Conservation (phyloP, 495 filamentous ascomycete genomes). For the Penicillium fimorum region DNA sequence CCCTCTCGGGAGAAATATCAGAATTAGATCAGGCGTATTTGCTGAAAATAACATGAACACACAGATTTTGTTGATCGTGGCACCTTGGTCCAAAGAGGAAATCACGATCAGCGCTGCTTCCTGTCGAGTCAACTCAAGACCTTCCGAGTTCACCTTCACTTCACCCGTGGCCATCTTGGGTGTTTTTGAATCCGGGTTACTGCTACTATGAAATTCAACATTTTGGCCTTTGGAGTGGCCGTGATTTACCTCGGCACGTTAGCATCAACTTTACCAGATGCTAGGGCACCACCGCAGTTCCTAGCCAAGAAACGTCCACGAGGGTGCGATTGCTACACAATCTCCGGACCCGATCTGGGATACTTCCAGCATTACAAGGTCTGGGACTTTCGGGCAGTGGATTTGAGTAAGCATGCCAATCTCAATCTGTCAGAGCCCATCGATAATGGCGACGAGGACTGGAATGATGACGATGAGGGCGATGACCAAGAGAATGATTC, state of each 20-base stretch:
- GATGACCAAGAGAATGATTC: constrained; percentile 33
- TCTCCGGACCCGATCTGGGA: constrained; percentile 38
- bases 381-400: constrained; percentile 61
- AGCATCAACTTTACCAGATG: background rate
- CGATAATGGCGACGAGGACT: constrained; percentile 42
- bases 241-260: constrained; percentile 2
- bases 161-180: background rate
- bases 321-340: constrained; percentile 42
- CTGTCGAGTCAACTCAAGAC: background rate
- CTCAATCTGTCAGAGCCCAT: constrained; percentile 21
- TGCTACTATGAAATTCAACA: constrained; percentile 18
- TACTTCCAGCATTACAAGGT: constrained; percentile 66
- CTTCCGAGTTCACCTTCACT: background rate
- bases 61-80: background rate
- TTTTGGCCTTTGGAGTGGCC: constrained; percentile 1
- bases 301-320: constrained; percentile 11
- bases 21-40: background rate
- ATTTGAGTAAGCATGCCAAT: constrained; percentile 19
- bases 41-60: background rate
- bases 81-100: background rate
- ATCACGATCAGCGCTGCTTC: background rate
- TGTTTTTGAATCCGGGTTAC: background rate
- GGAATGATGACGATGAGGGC: constrained; percentile 15
- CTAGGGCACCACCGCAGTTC: background rate
- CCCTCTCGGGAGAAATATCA: background rate